Base-by-base conservation (phyloP, 768 basidiomycete species). In the Boletus huronensis region DNA sequence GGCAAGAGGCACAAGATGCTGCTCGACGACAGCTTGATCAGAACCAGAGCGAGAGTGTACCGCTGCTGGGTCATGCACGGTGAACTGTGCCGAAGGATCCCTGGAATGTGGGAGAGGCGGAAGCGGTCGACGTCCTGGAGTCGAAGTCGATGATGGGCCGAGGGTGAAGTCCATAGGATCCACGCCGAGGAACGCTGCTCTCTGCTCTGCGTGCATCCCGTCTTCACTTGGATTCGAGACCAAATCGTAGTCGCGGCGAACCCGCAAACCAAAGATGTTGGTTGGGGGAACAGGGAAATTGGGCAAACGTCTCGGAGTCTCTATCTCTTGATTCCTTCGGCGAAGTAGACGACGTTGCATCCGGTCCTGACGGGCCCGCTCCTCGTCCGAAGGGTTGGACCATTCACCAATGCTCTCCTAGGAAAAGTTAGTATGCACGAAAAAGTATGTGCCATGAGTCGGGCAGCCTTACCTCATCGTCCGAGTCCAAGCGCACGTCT, bases 361-460 rank as follows among this genome's bases (percentile, higher is more conserved):
- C 29, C 88, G 82, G 29, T 78, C 72, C 58, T 84, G 84, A 21
- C 90, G 82, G 4, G 87, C 90, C 28, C 86, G 81, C 65, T 93
- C 91, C 70, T 93, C 91, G 64, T 93, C 91, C 25, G 91, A 93
- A 17, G 91, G 91, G 64, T 93, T 93, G 23, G 91, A 93, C 81
- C 82, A 93, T 72, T 93, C 90, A 26, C 89, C 90, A 46, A 90
- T 85, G 61, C 88, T 91, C 85, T 90, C 75, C 60, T 71, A 58
- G 53, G 28, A 52, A 50, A 58, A 40, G 53, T 59, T 29, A 53
- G 40, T 19, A 56, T 45, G 39, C 13, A 34, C 48, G 35, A 45
- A 50, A 43, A 40, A 53, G 54, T 57, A 49, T 39, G 21, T 14
- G 14, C 28, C 2, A 9, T 3, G 19, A n/a, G 34, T 19, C 13